A percentile compares a stretch with the other conserved stretches of the same genome.
Conservation (phyloP, 257 asterid species). For the Solanum pennellii region DNA sequence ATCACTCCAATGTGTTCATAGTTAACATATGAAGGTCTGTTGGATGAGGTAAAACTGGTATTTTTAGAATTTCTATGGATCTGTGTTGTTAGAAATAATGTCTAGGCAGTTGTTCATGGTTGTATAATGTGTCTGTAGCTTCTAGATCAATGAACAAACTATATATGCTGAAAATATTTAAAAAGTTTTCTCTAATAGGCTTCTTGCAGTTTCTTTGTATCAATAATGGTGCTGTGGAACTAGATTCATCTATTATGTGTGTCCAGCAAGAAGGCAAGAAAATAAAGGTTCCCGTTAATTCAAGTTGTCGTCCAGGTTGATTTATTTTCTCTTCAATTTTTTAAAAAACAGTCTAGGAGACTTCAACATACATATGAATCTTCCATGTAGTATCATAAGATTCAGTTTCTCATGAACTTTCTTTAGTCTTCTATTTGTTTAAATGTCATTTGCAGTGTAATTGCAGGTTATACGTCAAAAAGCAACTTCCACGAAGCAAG, state of each 20-base stretch:
- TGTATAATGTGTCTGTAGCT: not conserved
- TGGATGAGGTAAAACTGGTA: conserved; percentile 64
- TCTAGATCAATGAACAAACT: not conserved
- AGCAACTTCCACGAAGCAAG: conserved; percentile 97
- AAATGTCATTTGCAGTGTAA: conserved; percentile 26
- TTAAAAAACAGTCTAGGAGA: not conserved
- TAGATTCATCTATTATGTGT: conserved; percentile 86
- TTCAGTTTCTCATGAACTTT: not conserved
- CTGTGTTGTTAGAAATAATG: not conserved
- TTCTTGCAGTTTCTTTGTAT: conserved; percentile 78
- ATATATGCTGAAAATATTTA: conserved; percentile 10
- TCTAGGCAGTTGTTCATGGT: not conserved
- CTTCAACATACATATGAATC: not conserved
- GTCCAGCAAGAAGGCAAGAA: conserved; percentile 81
- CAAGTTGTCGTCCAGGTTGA: conserved; percentile 94
- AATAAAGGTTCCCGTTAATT: conserved; percentile 84
- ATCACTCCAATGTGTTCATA: conserved; percentile 95
- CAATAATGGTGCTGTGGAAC: conserved; percentile 85
- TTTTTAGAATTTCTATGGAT: not conserved
- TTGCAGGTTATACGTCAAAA: conserved; percentile 98
- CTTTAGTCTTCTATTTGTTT: conserved; percentile 20
- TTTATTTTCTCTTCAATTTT: conserved; percentile 7
- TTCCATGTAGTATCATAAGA: not conserved
- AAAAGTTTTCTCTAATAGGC: conserved; percentile 35
- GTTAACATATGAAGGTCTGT: conserved; percentile 80